phyloP scores from a whole-genome alignment of 2,329 filamentous ascomycete species.

The Onygenales sp. region DNA sequence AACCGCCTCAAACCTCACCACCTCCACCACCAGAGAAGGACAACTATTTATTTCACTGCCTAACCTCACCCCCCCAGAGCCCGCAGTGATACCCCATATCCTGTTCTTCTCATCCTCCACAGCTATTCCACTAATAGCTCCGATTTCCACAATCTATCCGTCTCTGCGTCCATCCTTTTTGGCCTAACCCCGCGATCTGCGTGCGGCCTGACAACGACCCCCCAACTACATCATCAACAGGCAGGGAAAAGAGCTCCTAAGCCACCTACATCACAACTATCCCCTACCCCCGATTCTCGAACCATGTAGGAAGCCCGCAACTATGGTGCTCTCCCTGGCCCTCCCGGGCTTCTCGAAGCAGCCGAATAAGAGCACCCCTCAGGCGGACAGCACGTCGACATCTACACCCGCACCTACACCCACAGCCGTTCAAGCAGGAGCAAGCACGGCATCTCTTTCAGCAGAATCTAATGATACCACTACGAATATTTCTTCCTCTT shows the following conservation, averaged over 20 bases:
- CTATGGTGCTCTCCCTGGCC: slow-evolving; percentile 30
- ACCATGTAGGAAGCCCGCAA: slow-evolving; percentile 23
- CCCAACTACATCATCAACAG: too few species aligned
- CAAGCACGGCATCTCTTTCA: neutral
- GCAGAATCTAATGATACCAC: neutral
- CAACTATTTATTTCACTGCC: too few species aligned
- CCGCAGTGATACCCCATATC: too few species aligned
- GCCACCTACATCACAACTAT: neutral
- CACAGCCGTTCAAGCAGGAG: neutral
- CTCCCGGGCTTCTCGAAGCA: slow-evolving; percentile 25
- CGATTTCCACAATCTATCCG: too few species aligned
- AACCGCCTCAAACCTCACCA: too few species aligned
- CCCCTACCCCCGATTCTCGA: neutral
- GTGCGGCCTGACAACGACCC: too few species aligned
- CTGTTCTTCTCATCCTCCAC: too few species aligned
- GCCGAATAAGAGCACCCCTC: neutral
- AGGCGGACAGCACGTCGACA: neutral
- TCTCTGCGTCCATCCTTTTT: too few species aligned
- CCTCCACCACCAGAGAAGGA: too few species aligned
- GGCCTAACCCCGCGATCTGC: too few species aligned
- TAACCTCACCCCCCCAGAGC: too few species aligned
- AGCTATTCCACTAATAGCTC: too few species aligned
- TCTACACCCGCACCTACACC: neutral
- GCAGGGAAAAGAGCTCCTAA: neutral
- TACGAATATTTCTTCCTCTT: neutral